A percentile compares a stretch with the other conserved stretches of the same genome.
Conservation (phyloP, 768 basidiomycete species). For the Boletus fagicola region DNA sequence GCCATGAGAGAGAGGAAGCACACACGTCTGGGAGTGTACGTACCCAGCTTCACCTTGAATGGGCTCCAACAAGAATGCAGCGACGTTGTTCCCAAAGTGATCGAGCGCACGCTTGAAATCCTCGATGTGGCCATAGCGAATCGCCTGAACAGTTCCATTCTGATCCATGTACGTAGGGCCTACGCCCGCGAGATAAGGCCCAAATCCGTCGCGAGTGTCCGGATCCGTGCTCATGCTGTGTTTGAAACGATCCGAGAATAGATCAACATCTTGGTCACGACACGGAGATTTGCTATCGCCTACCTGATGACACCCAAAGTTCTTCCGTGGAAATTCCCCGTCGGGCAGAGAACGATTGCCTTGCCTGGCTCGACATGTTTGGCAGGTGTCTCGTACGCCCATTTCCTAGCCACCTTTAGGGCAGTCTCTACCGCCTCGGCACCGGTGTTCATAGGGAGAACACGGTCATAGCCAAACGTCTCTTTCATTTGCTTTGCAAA, state of each 20-base stretch:
- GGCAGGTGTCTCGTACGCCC: slow-evolving; percentile 91
- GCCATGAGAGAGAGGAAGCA: neutral
- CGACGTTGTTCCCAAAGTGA: slow-evolving; percentile 75
- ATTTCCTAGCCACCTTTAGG: slow-evolving; percentile 94
- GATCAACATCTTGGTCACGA: slow-evolving; percentile 1
- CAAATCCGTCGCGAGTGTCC: slow-evolving; percentile 82
- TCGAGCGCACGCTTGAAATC: slow-evolving; percentile 84
- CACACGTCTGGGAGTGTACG: slow-evolving; percentile 26
- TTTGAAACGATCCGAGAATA: slow-evolving; percentile 14
- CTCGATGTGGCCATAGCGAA: slow-evolving; percentile 80
- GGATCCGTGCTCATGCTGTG: slow-evolving; percentile 92
- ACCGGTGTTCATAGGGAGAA: slow-evolving; percentile 98
- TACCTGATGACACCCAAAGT: slow-evolving; percentile 86
- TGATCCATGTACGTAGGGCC: slow-evolving; percentile 73
- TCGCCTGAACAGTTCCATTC: slow-evolving; percentile 47
- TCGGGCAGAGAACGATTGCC: slow-evolving; percentile 82
- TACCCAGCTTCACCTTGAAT: slow-evolving; percentile 99
- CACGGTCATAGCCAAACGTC: slow-evolving; percentile 92
- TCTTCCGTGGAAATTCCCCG: slow-evolving; percentile 94
- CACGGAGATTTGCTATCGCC: slow-evolving; percentile 10
- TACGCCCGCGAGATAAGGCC: slow-evolving; percentile 83
- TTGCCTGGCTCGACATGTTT: slow-evolving; percentile 50
- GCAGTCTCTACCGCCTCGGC: slow-evolving; percentile 97
- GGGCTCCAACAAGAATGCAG: slow-evolving; percentile 94
- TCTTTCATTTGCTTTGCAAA: slow-evolving; percentile 84